Percentiles rank a stretch among this genome's conserved stretches.
These are phyloP conservation scores for Neurospora sp. DNA, from an alignment of 495 filamentous ascomycete genomes.

Conservation along the genomic window DNA sequence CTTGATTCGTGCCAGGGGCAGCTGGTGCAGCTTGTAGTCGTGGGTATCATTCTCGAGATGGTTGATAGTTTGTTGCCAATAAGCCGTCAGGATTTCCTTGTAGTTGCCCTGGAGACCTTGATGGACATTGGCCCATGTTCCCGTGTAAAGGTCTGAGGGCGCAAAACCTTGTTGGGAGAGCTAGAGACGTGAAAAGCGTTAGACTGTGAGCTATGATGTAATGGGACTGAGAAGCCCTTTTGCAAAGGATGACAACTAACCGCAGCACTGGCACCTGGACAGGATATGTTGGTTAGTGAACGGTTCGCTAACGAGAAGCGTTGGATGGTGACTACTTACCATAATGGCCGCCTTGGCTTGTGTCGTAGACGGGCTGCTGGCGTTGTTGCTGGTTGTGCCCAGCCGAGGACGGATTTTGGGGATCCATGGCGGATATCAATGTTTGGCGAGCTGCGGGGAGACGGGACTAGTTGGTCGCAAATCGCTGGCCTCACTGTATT, in stretches of 20 bases:
- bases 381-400: conserved; percentile 26
- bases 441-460: not conserved
- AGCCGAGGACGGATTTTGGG: conserved; percentile 32
- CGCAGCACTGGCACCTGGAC: conserved; percentile 66
- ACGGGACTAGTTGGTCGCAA: conserved; percentile 1
- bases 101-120: conserved; percentile 90
- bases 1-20: conserved; percentile 94
- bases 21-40: conserved; percentile 95
- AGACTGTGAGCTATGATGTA: conserved; percentile 2
- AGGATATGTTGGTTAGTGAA: conserved; percentile 13
- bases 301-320: not conserved
- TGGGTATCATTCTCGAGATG: conserved; percentile 90
- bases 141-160: conserved; percentile 81
- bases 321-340: conserved; percentile 45
- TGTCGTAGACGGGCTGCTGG: conserved; percentile 66
- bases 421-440: conserved; percentile 30
- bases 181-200: conserved; percentile 25
- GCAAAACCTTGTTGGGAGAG: conserved; percentile 69
- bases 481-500: conserved; percentile 2
- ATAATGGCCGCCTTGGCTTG: conserved; percentile 76
- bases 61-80: conserved; percentile 96
- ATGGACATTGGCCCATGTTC: conserved; percentile 94
- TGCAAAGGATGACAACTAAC: conserved; percentile 39
- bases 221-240: conserved; percentile 1
- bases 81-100: conserved; percentile 92